These are phyloP conservation scores for Candida verbasci DNA, from an alignment of 805 yeast species.

Conservation along the genomic window DNA sequence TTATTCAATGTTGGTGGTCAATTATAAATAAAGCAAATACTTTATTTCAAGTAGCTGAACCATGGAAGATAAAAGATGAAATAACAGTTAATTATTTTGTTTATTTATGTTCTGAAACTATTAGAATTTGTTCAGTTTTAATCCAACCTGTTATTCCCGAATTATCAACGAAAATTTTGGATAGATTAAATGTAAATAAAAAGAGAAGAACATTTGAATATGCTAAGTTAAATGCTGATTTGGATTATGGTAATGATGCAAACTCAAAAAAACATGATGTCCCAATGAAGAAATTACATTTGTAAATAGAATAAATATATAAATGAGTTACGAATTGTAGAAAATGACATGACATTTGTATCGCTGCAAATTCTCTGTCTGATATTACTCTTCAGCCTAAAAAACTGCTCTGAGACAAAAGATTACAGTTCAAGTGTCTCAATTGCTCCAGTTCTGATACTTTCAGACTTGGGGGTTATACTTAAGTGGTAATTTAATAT, in stretches of 20 bases:
- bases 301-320: constrained; percentile 6
- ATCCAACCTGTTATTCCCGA: constrained; percentile 72
- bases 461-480: too few species aligned
- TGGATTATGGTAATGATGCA: constrained; percentile 53
- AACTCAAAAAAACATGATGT: constrained; percentile 46
- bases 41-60: constrained; percentile 64
- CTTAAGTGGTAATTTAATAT: too few species aligned
- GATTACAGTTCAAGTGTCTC: too few species aligned
- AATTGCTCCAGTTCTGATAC: too few species aligned
- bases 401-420: too few species aligned
- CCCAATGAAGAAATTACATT: constrained; percentile 37
- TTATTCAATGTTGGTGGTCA: constrained; percentile 57
- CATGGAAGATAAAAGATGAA: constrained; percentile 50
- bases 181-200: constrained; percentile 53
- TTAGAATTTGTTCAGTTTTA: constrained; percentile 62
- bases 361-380: constrained; percentile 6
- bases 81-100: constrained; percentile 47
- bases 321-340: background rate
- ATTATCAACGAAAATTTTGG: constrained; percentile 52
- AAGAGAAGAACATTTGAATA: constrained; percentile 38
- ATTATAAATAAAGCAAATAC: constrained; percentile 57
- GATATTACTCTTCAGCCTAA: too few species aligned
- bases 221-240: constrained; percentile 56
- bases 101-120: constrained; percentile 63
- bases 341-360: too few species aligned